Percentiles rank a stretch among this genome's conserved stretches.
These are phyloP conservation scores for Nadsonia commutata DNA, from an alignment of 1,139 yeast genomes.

Conservation along the genomic window DNA sequence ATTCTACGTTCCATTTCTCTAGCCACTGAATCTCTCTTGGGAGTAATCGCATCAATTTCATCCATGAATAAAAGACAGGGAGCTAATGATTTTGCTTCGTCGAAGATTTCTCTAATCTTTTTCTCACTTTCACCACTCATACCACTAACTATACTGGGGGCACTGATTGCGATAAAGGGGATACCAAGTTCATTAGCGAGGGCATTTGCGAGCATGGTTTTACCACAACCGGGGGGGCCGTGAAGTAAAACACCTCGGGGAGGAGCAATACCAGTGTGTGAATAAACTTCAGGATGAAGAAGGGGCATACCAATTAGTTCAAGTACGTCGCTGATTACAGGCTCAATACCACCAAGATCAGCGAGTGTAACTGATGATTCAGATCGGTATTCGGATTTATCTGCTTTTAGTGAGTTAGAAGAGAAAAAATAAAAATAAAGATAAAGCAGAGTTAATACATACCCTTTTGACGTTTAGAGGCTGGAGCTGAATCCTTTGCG, in stretches of 20 bases:
- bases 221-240: slow-evolving; percentile 99
- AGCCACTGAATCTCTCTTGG: slow-evolving; percentile 96
- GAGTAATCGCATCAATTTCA: slow-evolving; percentile 96
- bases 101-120: slow-evolving; percentile 81
- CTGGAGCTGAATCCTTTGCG: slow-evolving; percentile 22
- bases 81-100: slow-evolving; percentile 79
- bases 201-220: slow-evolving; percentile 91
- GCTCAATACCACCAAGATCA: slow-evolving; percentile 81
- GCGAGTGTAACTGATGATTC: slow-evolving; percentile 35
- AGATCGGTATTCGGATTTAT: slow-evolving; percentile 13
- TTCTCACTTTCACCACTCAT: slow-evolving; percentile 99
- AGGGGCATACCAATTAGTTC: slow-evolving; percentile 87
- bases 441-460: slow-evolving; percentile 12
- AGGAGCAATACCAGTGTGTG: slow-evolving; percentile 83
- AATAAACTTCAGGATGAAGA: slow-evolving; percentile 81
- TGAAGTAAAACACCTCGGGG: slow-evolving; percentile 91
- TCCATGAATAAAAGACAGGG: slow-evolving; percentile 90
- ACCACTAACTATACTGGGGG: slow-evolving; percentile 96
- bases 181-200: slow-evolving; percentile 89
- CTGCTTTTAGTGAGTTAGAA: slow-evolving; percentile 2
- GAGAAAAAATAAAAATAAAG: slow-evolving; percentile 1
- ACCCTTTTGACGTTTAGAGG: slow-evolving; percentile 31
- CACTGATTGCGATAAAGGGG: slow-evolving; percentile 81
- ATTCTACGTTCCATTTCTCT: slow-evolving; percentile 97
- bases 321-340: slow-evolving; percentile 67